Conservation (phyloP, 257 asterid species). For the Solanum sejunctum region DNA sequence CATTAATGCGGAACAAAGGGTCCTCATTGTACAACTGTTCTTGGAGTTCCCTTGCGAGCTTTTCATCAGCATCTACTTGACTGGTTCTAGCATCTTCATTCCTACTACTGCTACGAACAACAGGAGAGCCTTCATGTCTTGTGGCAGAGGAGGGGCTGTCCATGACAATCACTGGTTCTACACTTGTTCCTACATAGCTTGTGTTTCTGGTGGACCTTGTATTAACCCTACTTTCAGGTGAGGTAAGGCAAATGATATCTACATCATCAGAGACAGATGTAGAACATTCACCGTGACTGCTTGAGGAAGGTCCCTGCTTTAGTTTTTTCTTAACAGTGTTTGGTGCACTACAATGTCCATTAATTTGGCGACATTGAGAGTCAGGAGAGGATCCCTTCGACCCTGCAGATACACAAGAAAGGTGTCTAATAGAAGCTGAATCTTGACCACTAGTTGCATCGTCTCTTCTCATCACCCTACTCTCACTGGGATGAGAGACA, state of each 20-base stretch:
- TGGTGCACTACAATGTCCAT: constrained; percentile 21
- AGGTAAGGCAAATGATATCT: constrained; percentile 36
- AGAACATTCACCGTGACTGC: constrained; percentile 41
- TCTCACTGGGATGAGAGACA: constrained; percentile 18
- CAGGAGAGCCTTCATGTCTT: constrained; percentile 16
- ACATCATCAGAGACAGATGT: constrained; percentile 29
- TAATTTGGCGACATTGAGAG: constrained; percentile 20
- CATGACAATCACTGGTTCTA: constrained; percentile 33
- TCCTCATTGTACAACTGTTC: constrained; percentile 71
- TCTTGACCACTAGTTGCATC: constrained; percentile 18
- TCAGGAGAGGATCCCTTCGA: constrained; percentile 18
- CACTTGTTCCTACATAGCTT: constrained; percentile 3
- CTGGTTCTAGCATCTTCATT: constrained; percentile 40
- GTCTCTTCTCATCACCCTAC: constrained; percentile 20
- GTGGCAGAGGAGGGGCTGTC: constrained; percentile 43
- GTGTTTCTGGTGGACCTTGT: constrained; percentile 11
- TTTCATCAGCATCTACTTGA: constrained; percentile 89
- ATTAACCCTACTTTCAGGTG: constrained; percentile 23
- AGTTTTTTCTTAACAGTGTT: constrained; percentile 32
- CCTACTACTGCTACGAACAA: background rate
- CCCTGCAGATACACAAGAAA: constrained; percentile 17
- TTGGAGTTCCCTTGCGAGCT: constrained; percentile 86
- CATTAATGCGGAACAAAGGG: constrained; percentile 31
- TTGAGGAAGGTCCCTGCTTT: constrained; percentile 39
- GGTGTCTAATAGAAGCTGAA: constrained; percentile 19